phyloP scores from a whole-genome alignment of 768 basidiomycete species.

The Daedaleopsis nitida region DNA sequence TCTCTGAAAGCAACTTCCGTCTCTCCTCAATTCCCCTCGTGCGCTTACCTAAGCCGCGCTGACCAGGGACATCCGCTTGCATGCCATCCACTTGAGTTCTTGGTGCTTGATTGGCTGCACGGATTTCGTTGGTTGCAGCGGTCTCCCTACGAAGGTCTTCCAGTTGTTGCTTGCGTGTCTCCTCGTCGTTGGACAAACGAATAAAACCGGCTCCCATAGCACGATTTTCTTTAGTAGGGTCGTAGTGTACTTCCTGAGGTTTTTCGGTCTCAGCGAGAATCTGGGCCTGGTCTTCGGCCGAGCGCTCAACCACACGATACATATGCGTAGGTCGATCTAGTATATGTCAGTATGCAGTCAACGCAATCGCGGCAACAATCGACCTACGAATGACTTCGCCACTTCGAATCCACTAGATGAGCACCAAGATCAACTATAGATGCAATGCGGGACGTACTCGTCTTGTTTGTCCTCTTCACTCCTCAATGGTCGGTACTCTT shows the following conservation, averaged over 20 bases:
- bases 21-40: slow-evolving; percentile 76
- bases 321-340: slow-evolving; percentile 80
- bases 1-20: slow-evolving; percentile 58
- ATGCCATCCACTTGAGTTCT: slow-evolving; percentile 51
- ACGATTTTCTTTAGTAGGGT: slow-evolving; percentile 80
- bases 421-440: not conserved
- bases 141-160: slow-evolving; percentile 54
- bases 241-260: slow-evolving; percentile 78
- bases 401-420: not conserved
- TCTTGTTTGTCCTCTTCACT: slow-evolving; percentile 55
- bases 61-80: slow-evolving; percentile 45
- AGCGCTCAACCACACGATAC: slow-evolving; percentile 88
- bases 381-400: not conserved
- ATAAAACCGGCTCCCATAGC: slow-evolving; percentile 91
- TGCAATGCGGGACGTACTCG: slow-evolving; percentile 47
- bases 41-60: slow-evolving; percentile 70
- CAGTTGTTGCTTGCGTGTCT: slow-evolving; percentile 77
- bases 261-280: slow-evolving; percentile 70
- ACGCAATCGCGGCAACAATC: not conserved
- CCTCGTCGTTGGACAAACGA: slow-evolving; percentile 87
- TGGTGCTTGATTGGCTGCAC: too few species aligned
- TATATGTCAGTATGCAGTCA: not conserved
- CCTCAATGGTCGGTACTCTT: slow-evolving; percentile 54
- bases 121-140: too few species aligned
- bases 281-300: slow-evolving; percentile 73